Evolutionary conservation across 345 rosid species (phyloP).

Genomic region (Populus euphratica): DNA sequence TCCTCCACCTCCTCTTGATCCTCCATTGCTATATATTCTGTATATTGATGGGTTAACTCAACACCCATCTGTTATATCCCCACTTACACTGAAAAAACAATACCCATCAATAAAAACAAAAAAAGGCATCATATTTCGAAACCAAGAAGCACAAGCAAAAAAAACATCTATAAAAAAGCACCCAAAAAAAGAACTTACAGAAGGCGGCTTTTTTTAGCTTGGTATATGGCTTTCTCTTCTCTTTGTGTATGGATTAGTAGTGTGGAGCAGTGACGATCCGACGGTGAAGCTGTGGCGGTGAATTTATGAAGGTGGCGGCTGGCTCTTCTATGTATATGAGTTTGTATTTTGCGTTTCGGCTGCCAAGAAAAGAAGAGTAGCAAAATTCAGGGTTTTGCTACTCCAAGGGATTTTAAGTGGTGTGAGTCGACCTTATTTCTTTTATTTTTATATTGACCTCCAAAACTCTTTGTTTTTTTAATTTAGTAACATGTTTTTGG

Average conservation of each 20-base stretch:
- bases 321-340: background rate
- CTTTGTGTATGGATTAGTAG: background rate
- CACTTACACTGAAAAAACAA: background rate
- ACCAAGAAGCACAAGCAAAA: background rate
- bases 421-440: background rate
- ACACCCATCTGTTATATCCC: slow-evolving; percentile 15
- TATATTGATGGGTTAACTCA: slow-evolving; percentile 6
- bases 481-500: too few species aligned
- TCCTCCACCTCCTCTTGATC: slow-evolving; percentile 1
- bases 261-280: background rate
- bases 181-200: background rate
- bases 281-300: background rate
- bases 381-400: background rate
- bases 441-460: too few species aligned
- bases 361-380: background rate
- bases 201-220: background rate
- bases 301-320: background rate
- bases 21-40: background rate
- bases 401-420: background rate
- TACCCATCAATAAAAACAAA: background rate
- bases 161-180: too few species aligned
- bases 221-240: background rate
- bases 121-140: background rate
- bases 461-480: too few species aligned
- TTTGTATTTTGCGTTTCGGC: background rate